A percentile compares a stretch with the other conserved stretches of the same genome.
Evolutionary conservation across 345 rosid species (phyloP).

Genomic region (Pelargonium nanum): DNA sequence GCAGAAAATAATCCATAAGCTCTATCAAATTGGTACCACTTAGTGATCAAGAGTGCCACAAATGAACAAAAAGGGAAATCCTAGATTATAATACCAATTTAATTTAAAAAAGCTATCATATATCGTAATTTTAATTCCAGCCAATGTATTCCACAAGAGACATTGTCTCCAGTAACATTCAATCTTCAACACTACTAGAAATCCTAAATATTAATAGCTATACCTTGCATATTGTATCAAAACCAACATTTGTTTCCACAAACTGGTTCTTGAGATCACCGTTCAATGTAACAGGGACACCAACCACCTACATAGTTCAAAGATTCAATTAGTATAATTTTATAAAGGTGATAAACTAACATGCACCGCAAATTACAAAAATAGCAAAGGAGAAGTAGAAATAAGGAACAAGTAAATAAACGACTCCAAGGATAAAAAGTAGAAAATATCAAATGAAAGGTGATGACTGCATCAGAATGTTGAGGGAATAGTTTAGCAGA

Average conservation of each 20-base stretch:
- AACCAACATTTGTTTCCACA: constrained; percentile 92
- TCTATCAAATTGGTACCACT: neutral
- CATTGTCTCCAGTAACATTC: neutral
- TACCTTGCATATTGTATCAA: constrained; percentile 98
- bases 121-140: too few species aligned
- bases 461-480: neutral
- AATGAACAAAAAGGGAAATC: too few species aligned
- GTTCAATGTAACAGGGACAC: constrained; percentile 92
- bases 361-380: too few species aligned
- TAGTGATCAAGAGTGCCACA: too few species aligned
- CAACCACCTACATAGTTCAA: constrained; percentile 56
- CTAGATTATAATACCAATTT: too few species aligned
- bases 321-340: neutral
- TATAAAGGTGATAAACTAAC: too few species aligned
- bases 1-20: neutral
- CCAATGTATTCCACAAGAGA: too few species aligned
- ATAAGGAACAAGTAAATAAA: too few species aligned
- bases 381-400: neutral
- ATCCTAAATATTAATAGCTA: neutral
- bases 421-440: neutral
- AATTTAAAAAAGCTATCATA: too few species aligned
- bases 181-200: neutral
- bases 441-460: neutral
- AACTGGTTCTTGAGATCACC: constrained; percentile 97
- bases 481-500: too few species aligned